These are phyloP conservation scores for Fagus sylvatica DNA, from an alignment of 306 rosid species.

Conservation along the genomic window DNA sequence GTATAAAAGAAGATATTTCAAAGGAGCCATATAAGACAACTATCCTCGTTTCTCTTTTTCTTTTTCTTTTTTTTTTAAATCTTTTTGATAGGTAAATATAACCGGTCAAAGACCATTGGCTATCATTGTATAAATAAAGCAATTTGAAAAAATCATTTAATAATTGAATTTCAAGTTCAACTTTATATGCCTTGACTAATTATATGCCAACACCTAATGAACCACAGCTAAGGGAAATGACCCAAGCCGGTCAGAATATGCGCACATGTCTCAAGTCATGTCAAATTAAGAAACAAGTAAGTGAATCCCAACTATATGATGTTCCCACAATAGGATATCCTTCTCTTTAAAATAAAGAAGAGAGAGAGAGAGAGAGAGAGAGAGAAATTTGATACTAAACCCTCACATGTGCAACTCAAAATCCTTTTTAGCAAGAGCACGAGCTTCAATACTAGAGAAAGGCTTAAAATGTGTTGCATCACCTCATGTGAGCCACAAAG, in stretches of 20 bases:
- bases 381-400: neutral
- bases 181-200: neutral
- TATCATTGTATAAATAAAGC: neutral
- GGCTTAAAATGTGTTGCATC: neutral
- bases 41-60: no score
- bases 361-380: neutral
- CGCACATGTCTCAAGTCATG: neutral
- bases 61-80: no score
- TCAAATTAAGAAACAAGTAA: neutral
- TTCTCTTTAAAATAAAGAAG: neutral
- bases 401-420: neutral
- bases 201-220: no score
- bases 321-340: no score
- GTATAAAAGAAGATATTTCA: neutral
- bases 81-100: neutral
- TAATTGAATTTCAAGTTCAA: neutral
- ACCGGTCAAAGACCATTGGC: neutral
- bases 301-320: neutral
- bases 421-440: neutral
- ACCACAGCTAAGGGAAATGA: no score
- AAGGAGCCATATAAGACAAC: neutral
- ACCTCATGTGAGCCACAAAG: neutral
- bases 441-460: neutral
- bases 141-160: neutral
- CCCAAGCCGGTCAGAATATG: no score